A percentile compares a stretch with the other conserved stretches of the same genome.
Conservation (phyloP, 2,329 filamentous ascomycete genomes). For the Neofusicoccum parvum region DNA sequence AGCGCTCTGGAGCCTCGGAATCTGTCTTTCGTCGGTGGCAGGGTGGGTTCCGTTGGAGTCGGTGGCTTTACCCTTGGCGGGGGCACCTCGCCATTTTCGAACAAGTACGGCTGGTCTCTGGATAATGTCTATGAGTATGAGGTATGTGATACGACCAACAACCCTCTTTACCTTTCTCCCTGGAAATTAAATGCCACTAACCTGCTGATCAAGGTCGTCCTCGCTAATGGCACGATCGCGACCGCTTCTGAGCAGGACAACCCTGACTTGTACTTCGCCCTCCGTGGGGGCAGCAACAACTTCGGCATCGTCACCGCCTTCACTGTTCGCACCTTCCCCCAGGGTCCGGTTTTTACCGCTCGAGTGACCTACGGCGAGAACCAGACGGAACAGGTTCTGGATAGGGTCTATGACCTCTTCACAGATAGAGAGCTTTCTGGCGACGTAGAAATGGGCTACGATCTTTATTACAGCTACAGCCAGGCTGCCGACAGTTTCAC, state of each 20-base stretch:
- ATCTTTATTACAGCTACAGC: background rate
- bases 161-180: background rate
- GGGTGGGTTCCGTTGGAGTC: slow-evolving; percentile 22
- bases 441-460: slow-evolving; percentile 24
- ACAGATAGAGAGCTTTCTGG: slow-evolving; percentile 19
- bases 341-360: slow-evolving; percentile 36
- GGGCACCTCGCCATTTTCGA: slow-evolving; percentile 17
- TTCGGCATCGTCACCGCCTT: slow-evolving; percentile 42
- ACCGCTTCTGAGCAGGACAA: background rate
- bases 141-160: background rate
- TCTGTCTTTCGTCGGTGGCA: slow-evolving; percentile 21
- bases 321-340: slow-evolving; percentile 23
- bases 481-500: slow-evolving; percentile 24
- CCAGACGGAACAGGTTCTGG: slow-evolving; percentile 26
- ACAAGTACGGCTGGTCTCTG: background rate
- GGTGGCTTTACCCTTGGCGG: slow-evolving; percentile 23
- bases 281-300: slow-evolving; percentile 41
- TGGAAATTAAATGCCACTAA: background rate
- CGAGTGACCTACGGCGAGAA: slow-evolving; percentile 32
- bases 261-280: slow-evolving; percentile 38
- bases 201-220: background rate
- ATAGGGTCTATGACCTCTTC: slow-evolving; percentile 25
- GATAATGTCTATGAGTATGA: slow-evolving; percentile 5
- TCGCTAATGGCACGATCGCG: background rate
- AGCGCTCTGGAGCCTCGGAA: slow-evolving; percentile 7